Evolutionary conservation across 306 rosid genomes (phyloP).

Genomic region (Cucurbita moschata): DNA sequence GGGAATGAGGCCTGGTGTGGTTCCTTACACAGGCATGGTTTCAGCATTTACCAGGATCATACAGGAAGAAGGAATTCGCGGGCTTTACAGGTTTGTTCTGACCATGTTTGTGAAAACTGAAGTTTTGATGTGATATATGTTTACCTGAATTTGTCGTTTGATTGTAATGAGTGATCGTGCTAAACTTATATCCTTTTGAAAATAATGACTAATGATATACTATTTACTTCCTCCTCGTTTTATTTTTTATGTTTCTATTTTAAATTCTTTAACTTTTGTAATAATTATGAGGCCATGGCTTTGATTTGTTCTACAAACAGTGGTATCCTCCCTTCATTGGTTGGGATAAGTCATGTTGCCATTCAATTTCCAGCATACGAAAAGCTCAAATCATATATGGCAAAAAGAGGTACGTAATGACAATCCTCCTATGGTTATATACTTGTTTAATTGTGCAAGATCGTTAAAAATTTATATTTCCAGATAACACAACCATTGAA

Average conservation of each 20-base stretch:
- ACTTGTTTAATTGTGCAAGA: constrained; percentile 2
- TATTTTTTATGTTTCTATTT: neutral
- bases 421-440: neutral
- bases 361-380: constrained; percentile 90
- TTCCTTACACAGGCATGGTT: constrained; percentile 74
- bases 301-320: constrained; percentile 25
- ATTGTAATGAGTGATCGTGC: neutral
- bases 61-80: constrained; percentile 82
- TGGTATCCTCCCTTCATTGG: constrained; percentile 86
- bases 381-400: constrained; percentile 58
- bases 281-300: neutral
- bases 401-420: constrained; percentile 40
- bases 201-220: neutral
- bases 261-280: constrained; percentile 1
- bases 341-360: constrained; percentile 91
- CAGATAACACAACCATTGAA: constrained; percentile 69
- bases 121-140: neutral
- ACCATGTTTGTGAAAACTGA: neutral
- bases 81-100: constrained; percentile 65
- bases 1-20: constrained; percentile 77
- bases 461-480: constrained; percentile 10
- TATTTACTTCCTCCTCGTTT: neutral
- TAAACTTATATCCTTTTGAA: neutral
- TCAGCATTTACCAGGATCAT: constrained; percentile 77
- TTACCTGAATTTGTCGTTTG: neutral